phyloP scores from a whole-genome alignment of 2,329 filamentous ascomycete species.

The Beauveria sp. region DNA sequence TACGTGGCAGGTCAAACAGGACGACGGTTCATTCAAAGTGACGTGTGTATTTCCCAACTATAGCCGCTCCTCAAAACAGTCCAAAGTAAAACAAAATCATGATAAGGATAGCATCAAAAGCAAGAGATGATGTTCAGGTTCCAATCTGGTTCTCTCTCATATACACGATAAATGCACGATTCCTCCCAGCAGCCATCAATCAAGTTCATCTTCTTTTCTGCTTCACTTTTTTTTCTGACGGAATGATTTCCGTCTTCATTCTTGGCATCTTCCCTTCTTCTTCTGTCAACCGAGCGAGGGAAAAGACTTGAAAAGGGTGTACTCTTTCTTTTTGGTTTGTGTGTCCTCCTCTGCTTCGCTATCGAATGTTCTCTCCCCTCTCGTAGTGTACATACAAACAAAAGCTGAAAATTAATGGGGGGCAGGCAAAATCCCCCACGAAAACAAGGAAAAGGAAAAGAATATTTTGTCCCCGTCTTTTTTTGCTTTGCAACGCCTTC shows the following conservation, averaged over 20 bases:
- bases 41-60: too few species aligned
- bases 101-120: not conserved
- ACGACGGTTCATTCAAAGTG: too few species aligned
- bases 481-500: slow-evolving; percentile 6
- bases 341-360: slow-evolving; percentile 3
- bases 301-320: too few species aligned
- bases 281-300: too few species aligned
- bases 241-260: too few species aligned
- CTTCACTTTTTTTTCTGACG: too few species aligned
- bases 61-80: too few species aligned
- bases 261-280: too few species aligned
- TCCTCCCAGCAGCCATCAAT: not conserved
- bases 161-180: not conserved
- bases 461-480: slow-evolving; percentile 6
- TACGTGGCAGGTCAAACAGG: too few species aligned
- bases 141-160: not conserved
- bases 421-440: not conserved
- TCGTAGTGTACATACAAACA: slow-evolving; percentile 13
- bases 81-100: too few species aligned
- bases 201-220: not conserved
- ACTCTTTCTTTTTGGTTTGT: not conserved
- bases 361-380: not conserved
- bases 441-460: not conserved
- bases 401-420: slow-evolving; percentile 8
- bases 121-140: not conserved